Evolutionary conservation across 148 eudicot genomes (phyloP), one percentile per base, ranked within the genome.

Genomic region (Chenopodium quinoa): DNA sequence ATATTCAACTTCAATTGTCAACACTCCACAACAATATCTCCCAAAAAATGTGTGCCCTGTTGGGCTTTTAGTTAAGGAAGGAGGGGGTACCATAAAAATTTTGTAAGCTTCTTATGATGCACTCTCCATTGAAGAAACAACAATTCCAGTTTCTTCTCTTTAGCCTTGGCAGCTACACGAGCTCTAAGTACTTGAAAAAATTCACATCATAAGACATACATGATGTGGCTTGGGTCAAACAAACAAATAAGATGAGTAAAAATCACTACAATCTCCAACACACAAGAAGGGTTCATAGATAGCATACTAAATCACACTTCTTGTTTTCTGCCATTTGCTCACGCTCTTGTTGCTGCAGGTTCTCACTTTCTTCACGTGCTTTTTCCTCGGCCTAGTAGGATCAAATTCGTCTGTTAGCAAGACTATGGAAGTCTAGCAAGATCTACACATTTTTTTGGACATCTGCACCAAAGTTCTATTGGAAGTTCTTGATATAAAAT

Each of bases 321-420:
- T 92, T 87, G 85, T 93, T 95, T 86, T 92, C 98, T 7, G 91
- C 97, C 86, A 91, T 92, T 83, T 89, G 91, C 82, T 93, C 97
- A 44, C 98, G 98, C 90, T 95, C 98, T 79, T 95, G 96, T 80
- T 89, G 97, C 86, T 93, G 90, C 87, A 95, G 83, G 82, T 82
- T 92, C 77, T 95, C 98, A 88, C 96, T 95, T 88, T 95, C 98
- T 86, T 93, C 98, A 19, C 94, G 97, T 54, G 96, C 93, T 80
- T 89, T 91, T 85, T 95, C 89, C 90, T 95, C 97, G 65, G 97
- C 97, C 98, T 95, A 78, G 58, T 54, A 72, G 19, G 10, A 76
- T 32, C 31, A 62, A 47, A 67, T 60, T 48, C n/a, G 44, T 12
- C 11, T 13, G 16, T 67, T 11, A 74, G 72, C 64, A 40, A 63